These are phyloP conservation scores for Adiantum capillusveneris DNA, from an alignment of 75 land plant species.

Conservation along the genomic window DNA sequence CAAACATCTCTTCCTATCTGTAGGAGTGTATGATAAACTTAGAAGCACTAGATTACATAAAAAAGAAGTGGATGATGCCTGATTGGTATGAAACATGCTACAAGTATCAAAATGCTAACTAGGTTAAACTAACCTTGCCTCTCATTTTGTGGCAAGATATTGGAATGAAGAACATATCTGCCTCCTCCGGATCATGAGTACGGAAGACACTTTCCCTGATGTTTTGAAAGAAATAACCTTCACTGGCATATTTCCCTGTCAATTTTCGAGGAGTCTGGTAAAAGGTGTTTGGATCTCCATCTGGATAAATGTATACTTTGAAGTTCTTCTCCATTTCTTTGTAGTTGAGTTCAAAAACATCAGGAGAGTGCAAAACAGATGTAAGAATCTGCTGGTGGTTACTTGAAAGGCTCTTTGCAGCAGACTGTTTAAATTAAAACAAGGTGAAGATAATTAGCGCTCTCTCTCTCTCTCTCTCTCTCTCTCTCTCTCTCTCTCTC, in stretches of 20 bases:
- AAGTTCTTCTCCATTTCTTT: slow-evolving; percentile 50
- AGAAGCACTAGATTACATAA: too few relatives aligned
- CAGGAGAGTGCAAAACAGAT: slow-evolving; percentile 31
- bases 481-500: too few relatives aligned
- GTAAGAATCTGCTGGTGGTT: too few relatives aligned
- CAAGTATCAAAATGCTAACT: too few relatives aligned
- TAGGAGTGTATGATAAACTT: too few relatives aligned
- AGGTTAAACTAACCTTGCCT: slow-evolving; percentile 72
- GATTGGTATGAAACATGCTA: too few relatives aligned
- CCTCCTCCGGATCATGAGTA: slow-evolving; percentile 62
- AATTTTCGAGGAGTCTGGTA: slow-evolving; percentile 86
- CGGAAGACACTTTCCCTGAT: slow-evolving; percentile 58
- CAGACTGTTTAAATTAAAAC: too few relatives aligned
- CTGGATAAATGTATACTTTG: slow-evolving; percentile 69
- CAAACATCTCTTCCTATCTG: too few relatives aligned
- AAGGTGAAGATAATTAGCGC: too few relatives aligned
- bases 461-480: too few relatives aligned
- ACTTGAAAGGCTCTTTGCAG: too few relatives aligned
- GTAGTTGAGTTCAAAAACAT: slow-evolving; percentile 38
- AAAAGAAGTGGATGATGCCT: too few relatives aligned
- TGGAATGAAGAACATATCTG: slow-evolving; percentile 80
- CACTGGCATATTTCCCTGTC: slow-evolving; percentile 89
- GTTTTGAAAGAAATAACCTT: slow-evolving; percentile 91
- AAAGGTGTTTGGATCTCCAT: slow-evolving; percentile 72
- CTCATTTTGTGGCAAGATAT: slow-evolving; percentile 91